Base-by-base conservation (phyloP, 2,329 filamentous ascomycete genomes). In the Ophiostoma piceae region DNA sequence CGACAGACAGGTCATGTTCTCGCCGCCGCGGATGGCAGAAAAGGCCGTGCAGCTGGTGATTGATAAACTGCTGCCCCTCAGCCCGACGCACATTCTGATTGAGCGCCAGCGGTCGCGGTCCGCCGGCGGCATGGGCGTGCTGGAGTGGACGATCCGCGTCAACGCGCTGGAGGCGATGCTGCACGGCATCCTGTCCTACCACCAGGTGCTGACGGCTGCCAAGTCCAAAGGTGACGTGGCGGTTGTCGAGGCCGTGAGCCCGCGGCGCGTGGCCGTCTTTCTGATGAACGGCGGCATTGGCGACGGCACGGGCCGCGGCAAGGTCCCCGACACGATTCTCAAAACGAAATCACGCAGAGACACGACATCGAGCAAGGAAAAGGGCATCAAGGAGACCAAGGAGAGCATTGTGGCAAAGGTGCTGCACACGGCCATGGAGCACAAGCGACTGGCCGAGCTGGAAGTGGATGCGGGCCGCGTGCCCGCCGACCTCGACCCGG, bases 151-250 rank as follows among this genome's bases (percentile, higher is more conserved):
- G 2, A 77, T 95, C 57, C 83, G 91, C 1, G 92, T 96, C 9
- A 94, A 94, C 74, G 89, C 90, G 75, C 84, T 96, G 29, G 92
- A 96, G 77, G 87, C 88, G 3, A 95, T 95, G 88, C 79, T 96
- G 0, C 90, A 93, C 81, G 89, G 90, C 9, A 83, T 88, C 14
- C 78, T 94, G 51, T 82, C 84, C 67, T 85, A 88, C 0, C 75
- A 92, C 66, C 79, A 79, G 65, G 77, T 79, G 22, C 77, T 22
- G 26, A 1, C 22, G 14, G 26, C 14, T 14, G 9, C 1, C 14
- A n/a, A 62, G 57, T 5, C 12, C 32, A n/a, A 19, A 39, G 2
- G 12, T 11, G 19, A 8, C n/a, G 26, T 26, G n/a, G 12, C n/a
- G 11, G 22, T n/a, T 1, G 80, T 88, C 0, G 74, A 82, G 12